Base-by-base conservation (phyloP, 352 stramenopile species). In the Globisporangium cederbergense region DNA sequence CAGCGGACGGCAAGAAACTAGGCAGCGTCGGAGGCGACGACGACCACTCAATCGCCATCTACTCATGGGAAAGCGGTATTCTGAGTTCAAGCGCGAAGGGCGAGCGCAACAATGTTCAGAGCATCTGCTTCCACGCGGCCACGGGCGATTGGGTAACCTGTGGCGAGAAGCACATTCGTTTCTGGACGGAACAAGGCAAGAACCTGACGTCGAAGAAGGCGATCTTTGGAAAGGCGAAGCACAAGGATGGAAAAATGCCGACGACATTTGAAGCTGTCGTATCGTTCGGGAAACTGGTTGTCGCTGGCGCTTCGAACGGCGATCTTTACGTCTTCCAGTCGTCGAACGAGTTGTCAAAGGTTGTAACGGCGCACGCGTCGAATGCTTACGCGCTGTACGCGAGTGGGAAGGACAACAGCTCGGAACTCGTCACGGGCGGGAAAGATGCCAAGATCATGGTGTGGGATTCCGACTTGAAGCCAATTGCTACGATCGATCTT, bases 361-460 rank as follows among this genome's bases (percentile, higher is more conserved):
- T 83, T 13, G 68, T 95, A 13, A 74, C 70, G 10, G 86, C 69
- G 0, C 88, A 96, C 55, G 65, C 68, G 0, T 36, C 72, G 4
- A 69, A 69, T 42, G 75, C 84, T 2, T 74, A 78, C 32, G 79
- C 87, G 8, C 59, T 95, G 3, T 84, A 75, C 49, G 63, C 75
- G n/a, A 67, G 65, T n/a, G 30, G 49, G 4, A 64, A 40, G 6
- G 58, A 76, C 60, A 66, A 76, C 60, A 66, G 56, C 52, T 65
- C 75, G 1, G 87, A 91, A 55, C 65, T 98, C 7, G 68, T 97
- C 14, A 95, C 79, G 28, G 93, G 89, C 0, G 79, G 88, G 20
- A 97, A 97, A 62, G 91, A 98, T 51, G 84, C 83, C 3, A 86
- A 88, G 42, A 77, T 97, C 47, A 86, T 89, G 56, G 58, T 96